Evolutionary conservation across 2,329 filamentous ascomycete species (phyloP).

Genomic region (Metarhizium anisopliae): DNA sequence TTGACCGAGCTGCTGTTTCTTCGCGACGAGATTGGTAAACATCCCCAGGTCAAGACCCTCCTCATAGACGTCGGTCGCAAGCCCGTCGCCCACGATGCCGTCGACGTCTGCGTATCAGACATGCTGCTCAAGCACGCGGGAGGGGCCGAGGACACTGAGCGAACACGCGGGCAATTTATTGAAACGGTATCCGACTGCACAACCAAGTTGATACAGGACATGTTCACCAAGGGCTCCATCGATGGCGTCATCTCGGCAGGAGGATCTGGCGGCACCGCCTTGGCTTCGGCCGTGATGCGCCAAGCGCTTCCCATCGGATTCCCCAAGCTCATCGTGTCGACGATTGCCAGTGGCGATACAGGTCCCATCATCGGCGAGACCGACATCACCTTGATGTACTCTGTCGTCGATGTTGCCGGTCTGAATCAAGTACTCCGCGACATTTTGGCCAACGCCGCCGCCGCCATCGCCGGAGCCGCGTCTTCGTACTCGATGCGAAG

Average conservation of each 20-base stretch:
- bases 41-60: conserved; percentile 9
- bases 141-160: conserved; percentile 21
- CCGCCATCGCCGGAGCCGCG: conserved; percentile 51
- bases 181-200: conserved; percentile 43
- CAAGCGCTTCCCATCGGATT: conserved; percentile 53
- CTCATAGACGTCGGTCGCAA: conserved; percentile 39
- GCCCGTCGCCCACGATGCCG: conserved; percentile 30
- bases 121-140: conserved; percentile 27
- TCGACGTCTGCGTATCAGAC: conserved; percentile 35
- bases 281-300: conserved; percentile 53
- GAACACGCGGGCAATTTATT: conserved; percentile 45
- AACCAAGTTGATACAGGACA: conserved; percentile 27
- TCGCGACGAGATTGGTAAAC: conserved; percentile 32
- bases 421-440: conserved; percentile 48
- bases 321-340: conserved; percentile 62
- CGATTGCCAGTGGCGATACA: conserved; percentile 59
- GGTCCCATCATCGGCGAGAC: conserved; percentile 56
- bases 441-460: conserved; percentile 54
- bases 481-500: conserved; percentile 25
- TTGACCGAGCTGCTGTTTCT: conserved; percentile 49
- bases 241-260: conserved; percentile 52
- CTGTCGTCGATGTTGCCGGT: conserved; percentile 62
- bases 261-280: conserved; percentile 53
- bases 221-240: conserved; percentile 30
- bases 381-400: conserved; percentile 63